Evolutionary conservation across 345 rosid genomes (phyloP), one percentile per base, ranked within the genome.

Genomic region (Toxicodendron radicans): DNA sequence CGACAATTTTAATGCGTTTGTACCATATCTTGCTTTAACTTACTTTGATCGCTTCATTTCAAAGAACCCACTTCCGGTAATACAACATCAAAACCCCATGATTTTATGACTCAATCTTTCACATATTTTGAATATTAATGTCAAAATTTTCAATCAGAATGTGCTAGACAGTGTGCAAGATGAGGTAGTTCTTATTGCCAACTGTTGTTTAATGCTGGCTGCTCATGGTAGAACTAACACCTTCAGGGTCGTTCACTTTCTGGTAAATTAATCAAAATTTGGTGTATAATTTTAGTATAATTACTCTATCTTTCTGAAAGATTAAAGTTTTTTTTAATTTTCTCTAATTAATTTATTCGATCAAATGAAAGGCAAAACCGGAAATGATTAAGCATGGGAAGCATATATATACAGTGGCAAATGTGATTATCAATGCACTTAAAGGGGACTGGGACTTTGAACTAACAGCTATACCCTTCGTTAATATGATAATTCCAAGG

Each of bases 21-120:
- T 43, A 24, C 65, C 57, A 35, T 62, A 72, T 62, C 51, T 72
- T 52, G 75, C 75, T n/a, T 7, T 62, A 21, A 52, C 4, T 9
- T 72, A 62, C 61, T 72, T 62, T 53, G 68, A 72, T 51, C 68
- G 68, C 13, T 72, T 32, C 33, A 27, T 32, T 8, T 61, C 75
- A 0, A 60, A 10, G 13, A 20, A 72, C 4, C 7, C 20, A 35
- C 13, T 72, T 10, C 51, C 32, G 67, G 68, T 72, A 62, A 4
- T 13, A 14, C 13, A 33, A 12, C 1, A 10, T 60, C 21, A 18
- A 32, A 62, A 45, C 45, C 57, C 41, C 7, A 18, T 17, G 45
- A 27, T 13, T 38, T 58, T 38, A 1, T 16, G 20, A 6, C 10
- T 20, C 3, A 24, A 23, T 2, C 1, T 35, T 70, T 45, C 13